Percentiles rank a stretch among this genome's conserved stretches.
Conservation (phyloP, 2,329 filamentous ascomycete species). For the Botrytis tulipae region DNA sequence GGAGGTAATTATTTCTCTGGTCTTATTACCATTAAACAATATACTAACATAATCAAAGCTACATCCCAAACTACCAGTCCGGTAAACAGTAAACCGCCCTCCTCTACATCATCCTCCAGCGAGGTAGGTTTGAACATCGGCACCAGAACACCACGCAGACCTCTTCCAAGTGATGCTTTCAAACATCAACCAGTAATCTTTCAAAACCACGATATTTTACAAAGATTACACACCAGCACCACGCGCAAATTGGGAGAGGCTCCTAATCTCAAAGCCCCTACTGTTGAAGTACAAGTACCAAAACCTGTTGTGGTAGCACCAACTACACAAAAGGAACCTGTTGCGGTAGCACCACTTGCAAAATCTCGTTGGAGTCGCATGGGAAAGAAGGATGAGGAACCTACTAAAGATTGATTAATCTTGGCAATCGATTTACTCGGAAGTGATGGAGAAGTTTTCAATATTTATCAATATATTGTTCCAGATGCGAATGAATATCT, state of each 20-base stretch:
- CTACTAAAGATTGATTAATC: background rate
- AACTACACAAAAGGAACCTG: background rate
- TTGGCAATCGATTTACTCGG: background rate
- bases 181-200: slow-evolving; percentile 32
- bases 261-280: slow-evolving; percentile 20
- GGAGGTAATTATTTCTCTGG: slow-evolving; percentile 30
- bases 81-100: slow-evolving; percentile 26
- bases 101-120: slow-evolving; percentile 26
- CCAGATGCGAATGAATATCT: background rate
- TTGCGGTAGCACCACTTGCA: background rate
- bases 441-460: background rate
- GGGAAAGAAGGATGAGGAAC: background rate
- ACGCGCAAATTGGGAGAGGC: slow-evolving; percentile 39
- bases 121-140: slow-evolving; percentile 30
- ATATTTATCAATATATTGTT: background rate
- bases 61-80: slow-evolving; percentile 34
- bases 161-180: slow-evolving; percentile 18
- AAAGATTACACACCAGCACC: slow-evolving; percentile 37
- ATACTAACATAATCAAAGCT: slow-evolving; percentile 1
- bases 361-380: background rate
- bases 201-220: slow-evolving; percentile 35
- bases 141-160: slow-evolving; percentile 10
- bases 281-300: background rate
- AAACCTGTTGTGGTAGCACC: background rate
- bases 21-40: background rate